Conservation (phyloP, 495 filamentous ascomycete genomes). For the Antarctomyces pellizariae region DNA sequence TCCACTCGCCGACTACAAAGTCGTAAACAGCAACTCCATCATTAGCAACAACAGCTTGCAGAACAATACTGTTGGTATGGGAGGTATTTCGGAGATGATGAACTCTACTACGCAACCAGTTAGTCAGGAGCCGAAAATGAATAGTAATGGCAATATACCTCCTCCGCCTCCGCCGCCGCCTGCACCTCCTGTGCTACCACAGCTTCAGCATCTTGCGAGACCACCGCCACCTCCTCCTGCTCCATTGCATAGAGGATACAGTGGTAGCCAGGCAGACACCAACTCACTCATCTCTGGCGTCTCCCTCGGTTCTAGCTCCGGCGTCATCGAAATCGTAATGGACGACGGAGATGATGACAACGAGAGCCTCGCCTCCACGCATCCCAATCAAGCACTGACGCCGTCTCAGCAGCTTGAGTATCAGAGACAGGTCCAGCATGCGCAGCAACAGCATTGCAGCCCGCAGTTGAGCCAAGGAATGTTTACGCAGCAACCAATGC, state of each 20-base stretch:
- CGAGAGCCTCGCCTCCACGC: slow-evolving; percentile 7
- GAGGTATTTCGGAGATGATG: slow-evolving; percentile 45
- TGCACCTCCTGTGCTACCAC: slow-evolving; percentile 39
- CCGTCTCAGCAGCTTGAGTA: too few species aligned
- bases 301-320: slow-evolving; percentile 21
- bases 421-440: too few species aligned
- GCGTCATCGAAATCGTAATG: slow-evolving; percentile 53
- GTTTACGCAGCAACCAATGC: too few species aligned
- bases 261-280: slow-evolving; percentile 23
- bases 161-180: slow-evolving; percentile 26
- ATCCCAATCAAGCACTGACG: slow-evolving; percentile 9
- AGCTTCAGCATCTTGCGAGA: slow-evolving; percentile 61
- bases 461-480: slow-evolving; percentile 3
- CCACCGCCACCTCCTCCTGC: slow-evolving; percentile 46
- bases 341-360: slow-evolving; percentile 35
- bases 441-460: slow-evolving; percentile 3
- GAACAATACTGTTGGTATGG: slow-evolving; percentile 10
- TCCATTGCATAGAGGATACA: slow-evolving; percentile 20
- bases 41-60: slow-evolving; percentile 11
- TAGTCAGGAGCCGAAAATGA: slow-evolving; percentile 10
- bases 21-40: too few species aligned
- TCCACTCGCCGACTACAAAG: too few species aligned
- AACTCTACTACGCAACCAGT: slow-evolving; percentile 17
- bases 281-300: slow-evolving; percentile 21
- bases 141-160: slow-evolving; percentile 20